Base-by-base conservation (phyloP, 2,329 filamentous ascomycete species). In the Fusarium sp. region DNA sequence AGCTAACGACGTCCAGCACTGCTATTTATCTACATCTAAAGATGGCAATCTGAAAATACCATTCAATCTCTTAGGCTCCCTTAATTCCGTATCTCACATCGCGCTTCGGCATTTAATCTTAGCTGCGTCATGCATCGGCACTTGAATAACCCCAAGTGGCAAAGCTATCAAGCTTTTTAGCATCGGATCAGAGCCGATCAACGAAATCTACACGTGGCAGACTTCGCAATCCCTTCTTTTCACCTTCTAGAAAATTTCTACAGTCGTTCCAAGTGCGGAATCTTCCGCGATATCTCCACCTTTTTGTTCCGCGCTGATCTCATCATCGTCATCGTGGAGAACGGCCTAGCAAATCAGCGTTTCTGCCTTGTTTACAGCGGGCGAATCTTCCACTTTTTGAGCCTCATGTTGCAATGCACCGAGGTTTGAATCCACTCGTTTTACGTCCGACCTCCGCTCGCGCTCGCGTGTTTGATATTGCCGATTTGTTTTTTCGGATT, bases 361-460 rank as follows among this genome's bases (percentile, higher is more conserved):
- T 5, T 20, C 15, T 21, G n/a, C 18, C 18, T 31, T 10, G 29
- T n/a, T n/a, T n/a, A n/a, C n/a, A n/a, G n/a, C n/a, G 12, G 29
- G 29, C 29, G 12, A 31, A 31, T 12, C 29, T 10, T 31, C 29
- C 11, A 13, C 0, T 7, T 29, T 41, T 44, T 33, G 43, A 65
- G 33, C 52, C 44, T 64, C 52, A 42, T 47, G 33, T 44, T 49
- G 15, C 31, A 56, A 23, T 16, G 57, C 44, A 41, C 31, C 47
- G 41, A 47, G 24, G n/a, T 23, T 11, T 5, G 8, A 35, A 33
- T 31, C 60, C 49, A 63, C 49, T 21, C 20, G 8, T 24, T 9
- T 2, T 16, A 16, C 20, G 8, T 26, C 31, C 21, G 13, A 24
- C 37, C 18, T 33, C 58, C 58, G 49, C 58, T 63, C 49, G 60